Evolutionary conservation across 1,284 basidiomycete genomes (phyloP), one percentile per base, ranked within the genome.

Genomic region (Microbotryum lychnidis-dioicae): DNA sequence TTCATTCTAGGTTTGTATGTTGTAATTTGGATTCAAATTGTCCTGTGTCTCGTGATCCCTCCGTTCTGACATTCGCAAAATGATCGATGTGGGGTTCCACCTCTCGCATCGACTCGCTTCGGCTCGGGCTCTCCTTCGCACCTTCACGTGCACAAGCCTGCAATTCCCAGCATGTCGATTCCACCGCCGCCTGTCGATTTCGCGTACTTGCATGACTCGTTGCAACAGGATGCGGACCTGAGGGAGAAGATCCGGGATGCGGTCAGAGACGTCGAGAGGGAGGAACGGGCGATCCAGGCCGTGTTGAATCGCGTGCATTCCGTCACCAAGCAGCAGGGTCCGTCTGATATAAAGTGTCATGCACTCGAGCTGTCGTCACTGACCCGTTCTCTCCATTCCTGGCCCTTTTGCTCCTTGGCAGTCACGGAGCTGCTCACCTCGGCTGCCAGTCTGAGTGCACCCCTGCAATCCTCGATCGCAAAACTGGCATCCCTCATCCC

Each of bases 401-500:
- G 8, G 16, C 21, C 18, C 18, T 10, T 45, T 44, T 7, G 1
- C 20, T 51, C 56, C 20, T 6, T 6, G 10, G 37, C 63, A 58
- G 65, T 62, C 50, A 57, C 64, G 27, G 44, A 42, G 7, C 54
- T 62, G 20, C 54, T 69, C 49, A 23, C 62, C 8, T 60, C 58
- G 27, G 57, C 69, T 54, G 61, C 64, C 42, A 63, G 68, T 18
- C 62, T 61, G 21, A 59, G 65, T 27, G 52, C 60, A 3, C 44
- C 63, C 16, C 55, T 69, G 21, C 60, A 60, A 21, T 6, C 45
- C 16, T 45, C 62, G 18, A 54, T 67, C 47, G 31, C 54, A 12
- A 14, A 37, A 8, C 51, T 68, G 25, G 64, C 66, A 8, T 2
- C 25, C 5, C 74, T 89, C 12, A 81, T 74, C 25, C 87, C 87